Conservation (phyloP, 2,329 filamentous ascomycete genomes). For the Dactylellina leptospora region DNA sequence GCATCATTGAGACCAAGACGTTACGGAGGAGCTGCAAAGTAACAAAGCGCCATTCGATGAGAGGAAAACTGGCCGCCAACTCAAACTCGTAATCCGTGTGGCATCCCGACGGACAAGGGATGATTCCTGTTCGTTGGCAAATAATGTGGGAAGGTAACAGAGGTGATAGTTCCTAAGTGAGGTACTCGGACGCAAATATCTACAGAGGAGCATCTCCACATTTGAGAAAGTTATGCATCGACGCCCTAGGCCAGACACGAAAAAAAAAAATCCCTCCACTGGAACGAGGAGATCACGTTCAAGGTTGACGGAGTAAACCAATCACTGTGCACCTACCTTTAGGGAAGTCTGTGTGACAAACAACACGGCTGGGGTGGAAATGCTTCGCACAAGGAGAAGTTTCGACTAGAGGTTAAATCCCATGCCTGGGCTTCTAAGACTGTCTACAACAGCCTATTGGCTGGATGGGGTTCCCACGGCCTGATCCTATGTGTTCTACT, state of each 20-base stretch:
- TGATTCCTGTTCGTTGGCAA: conserved; percentile 37
- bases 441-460: conserved; percentile 29
- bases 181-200: conserved; percentile 47
- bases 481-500: conserved; percentile 30
- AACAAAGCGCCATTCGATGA: conserved; percentile 15
- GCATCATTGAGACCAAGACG: conserved; percentile 7
- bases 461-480: conserved; percentile 30
- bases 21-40: conserved; percentile 17
- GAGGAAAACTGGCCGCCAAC: conserved; percentile 15
- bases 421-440: conserved; percentile 13
- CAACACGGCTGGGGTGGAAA: conserved; percentile 36
- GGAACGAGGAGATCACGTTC: conserved; percentile 51
- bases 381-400: conserved; percentile 36
- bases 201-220: conserved; percentile 35
- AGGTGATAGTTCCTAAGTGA: conserved; percentile 41
- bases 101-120: conserved; percentile 51
- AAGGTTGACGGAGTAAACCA: conserved; percentile 28
- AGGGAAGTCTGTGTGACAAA: conserved; percentile 49
- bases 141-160: conserved; percentile 41
- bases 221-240: conserved; percentile 33
- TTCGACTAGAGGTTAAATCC: conserved; percentile 18
- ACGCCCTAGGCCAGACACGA: conserved; percentile 24
- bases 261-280: conserved; percentile 47
- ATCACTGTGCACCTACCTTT: conserved; percentile 36
- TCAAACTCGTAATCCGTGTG: conserved; percentile 16